These are phyloP conservation scores for Cercospora zeina DNA, from an alignment of 2,329 filamentous ascomycete species.

Conservation along the genomic window DNA sequence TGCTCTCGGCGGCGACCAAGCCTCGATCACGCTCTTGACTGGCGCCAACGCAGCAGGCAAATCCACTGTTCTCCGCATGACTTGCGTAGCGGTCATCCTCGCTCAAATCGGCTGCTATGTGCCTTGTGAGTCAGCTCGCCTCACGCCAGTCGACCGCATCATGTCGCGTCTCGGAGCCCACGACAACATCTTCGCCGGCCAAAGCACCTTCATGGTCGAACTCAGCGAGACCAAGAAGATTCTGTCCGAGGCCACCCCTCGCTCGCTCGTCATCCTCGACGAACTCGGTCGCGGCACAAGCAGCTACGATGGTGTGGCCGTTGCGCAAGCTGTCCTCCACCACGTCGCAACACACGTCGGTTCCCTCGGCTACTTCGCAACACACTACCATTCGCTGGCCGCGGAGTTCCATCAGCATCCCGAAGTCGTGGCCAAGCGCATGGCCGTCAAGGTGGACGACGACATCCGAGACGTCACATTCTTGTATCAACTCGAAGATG, in stretches of 20 bases:
- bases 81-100: conserved; percentile 94
- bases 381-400: conserved; percentile 92
- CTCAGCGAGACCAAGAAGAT: conserved; percentile 98
- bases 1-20: conserved; percentile 72
- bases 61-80: conserved; percentile 94
- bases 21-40: conserved; percentile 88
- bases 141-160: conserved; percentile 93
- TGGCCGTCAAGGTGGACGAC: conserved; percentile 94
- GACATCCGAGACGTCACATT: conserved; percentile 86
- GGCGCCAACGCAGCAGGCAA: conserved; percentile 97
- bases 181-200: conserved; percentile 97
- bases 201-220: conserved; percentile 98
- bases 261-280: conserved; percentile 93
- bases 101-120: conserved; percentile 94
- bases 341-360: conserved; percentile 92
- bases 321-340: conserved; percentile 95
- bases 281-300: conserved; percentile 93
- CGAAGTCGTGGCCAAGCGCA: conserved; percentile 80
- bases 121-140: conserved; percentile 74
- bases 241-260: conserved; percentile 85
- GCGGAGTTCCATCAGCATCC: conserved; percentile 88
- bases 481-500: conserved; percentile 88
- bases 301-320: conserved; percentile 93
- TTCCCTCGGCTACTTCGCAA: conserved; percentile 94
- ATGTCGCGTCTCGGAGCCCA: conserved; percentile 98